phyloP scores from a whole-genome alignment of 2,329 filamentous ascomycete species.

The Xylaria sp. region DNA sequence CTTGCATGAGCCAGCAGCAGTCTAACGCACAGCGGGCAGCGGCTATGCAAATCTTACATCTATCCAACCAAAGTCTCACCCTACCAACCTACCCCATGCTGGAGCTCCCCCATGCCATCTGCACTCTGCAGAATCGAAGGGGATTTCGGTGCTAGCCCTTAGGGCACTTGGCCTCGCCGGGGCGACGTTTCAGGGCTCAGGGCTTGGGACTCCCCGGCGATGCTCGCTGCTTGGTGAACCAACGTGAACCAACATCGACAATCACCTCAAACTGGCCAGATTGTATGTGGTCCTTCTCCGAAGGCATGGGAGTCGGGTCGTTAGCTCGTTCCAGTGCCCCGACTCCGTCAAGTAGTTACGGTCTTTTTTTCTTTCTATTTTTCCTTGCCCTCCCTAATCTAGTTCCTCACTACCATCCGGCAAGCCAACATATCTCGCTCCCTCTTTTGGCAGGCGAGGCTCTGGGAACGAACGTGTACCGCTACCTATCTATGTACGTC shows the following conservation, averaged over 20 bases:
- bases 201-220: neutral
- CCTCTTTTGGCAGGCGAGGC: neutral
- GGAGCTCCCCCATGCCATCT: slow-evolving; percentile 25
- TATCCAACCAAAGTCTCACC: slow-evolving; percentile 33
- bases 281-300: slow-evolving; percentile 18
- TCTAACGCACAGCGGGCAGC: slow-evolving; percentile 43
- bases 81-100: slow-evolving; percentile 32
- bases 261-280: slow-evolving; percentile 3
- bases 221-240: too few species aligned
- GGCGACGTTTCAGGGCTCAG: slow-evolving; percentile 16
- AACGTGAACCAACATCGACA: neutral
- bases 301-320: slow-evolving; percentile 20
- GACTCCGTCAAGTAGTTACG: slow-evolving; percentile 18
- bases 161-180: neutral
- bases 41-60: slow-evolving; percentile 41
- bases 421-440: slow-evolving; percentile 17
- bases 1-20: slow-evolving; percentile 40
- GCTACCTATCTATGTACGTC: slow-evolving; percentile 6
- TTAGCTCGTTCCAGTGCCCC: slow-evolving; percentile 18
- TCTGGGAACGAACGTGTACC: slow-evolving; percentile 1
- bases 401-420: neutral
- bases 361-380: neutral
- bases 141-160: slow-evolving; percentile 21
- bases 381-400: too few species aligned
- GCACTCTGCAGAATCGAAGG: slow-evolving; percentile 23